Conservation (phyloP, 1,284 basidiomycete species). For the Pulveroboletus sp. region DNA sequence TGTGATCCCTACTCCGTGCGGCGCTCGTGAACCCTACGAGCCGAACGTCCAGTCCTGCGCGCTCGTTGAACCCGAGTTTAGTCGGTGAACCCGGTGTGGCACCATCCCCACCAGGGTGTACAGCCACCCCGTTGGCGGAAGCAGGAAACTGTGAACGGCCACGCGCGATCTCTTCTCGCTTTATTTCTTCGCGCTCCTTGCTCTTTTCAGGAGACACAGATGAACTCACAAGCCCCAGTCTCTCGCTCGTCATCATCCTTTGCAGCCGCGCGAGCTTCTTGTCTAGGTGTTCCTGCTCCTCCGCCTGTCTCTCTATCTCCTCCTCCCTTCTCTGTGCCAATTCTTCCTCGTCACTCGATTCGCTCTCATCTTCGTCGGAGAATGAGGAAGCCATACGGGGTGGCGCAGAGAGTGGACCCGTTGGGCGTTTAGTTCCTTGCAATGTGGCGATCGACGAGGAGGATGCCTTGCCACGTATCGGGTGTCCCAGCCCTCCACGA, state of each 20-base stretch:
- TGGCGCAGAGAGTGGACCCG: slow-evolving; percentile 24
- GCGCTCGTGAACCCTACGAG: slow-evolving; percentile 26
- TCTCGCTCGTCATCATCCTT: slow-evolving; percentile 68
- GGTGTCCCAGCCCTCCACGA: slow-evolving; percentile 18
- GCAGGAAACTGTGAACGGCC: slow-evolving; percentile 42
- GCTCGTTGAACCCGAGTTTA: slow-evolving; percentile 22
- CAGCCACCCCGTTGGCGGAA: slow-evolving; percentile 30
- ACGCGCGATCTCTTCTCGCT: slow-evolving; percentile 39
- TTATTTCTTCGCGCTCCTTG: slow-evolving; percentile 21
- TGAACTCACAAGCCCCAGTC: slow-evolving; percentile 66
- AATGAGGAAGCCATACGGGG: slow-evolving; percentile 48
- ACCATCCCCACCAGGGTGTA: not conserved
- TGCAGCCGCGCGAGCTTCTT: slow-evolving; percentile 67
- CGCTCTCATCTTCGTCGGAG: slow-evolving; percentile 41
- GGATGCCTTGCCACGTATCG: slow-evolving; percentile 50
- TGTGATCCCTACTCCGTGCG: slow-evolving; percentile 40
- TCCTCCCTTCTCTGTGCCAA: slow-evolving; percentile 61
- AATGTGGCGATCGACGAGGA: slow-evolving; percentile 71
- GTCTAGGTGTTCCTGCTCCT: slow-evolving; percentile 66
- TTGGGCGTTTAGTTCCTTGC: slow-evolving; percentile 45
- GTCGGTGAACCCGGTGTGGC: slow-evolving; percentile 13
- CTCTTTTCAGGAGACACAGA: slow-evolving; percentile 29
- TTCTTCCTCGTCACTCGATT: slow-evolving; percentile 56
- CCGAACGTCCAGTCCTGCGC: slow-evolving; percentile 38
- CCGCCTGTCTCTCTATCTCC: slow-evolving; percentile 61